phyloP scores from a whole-genome alignment of 768 basidiomycete species.

The Podaxis sp. region DNA sequence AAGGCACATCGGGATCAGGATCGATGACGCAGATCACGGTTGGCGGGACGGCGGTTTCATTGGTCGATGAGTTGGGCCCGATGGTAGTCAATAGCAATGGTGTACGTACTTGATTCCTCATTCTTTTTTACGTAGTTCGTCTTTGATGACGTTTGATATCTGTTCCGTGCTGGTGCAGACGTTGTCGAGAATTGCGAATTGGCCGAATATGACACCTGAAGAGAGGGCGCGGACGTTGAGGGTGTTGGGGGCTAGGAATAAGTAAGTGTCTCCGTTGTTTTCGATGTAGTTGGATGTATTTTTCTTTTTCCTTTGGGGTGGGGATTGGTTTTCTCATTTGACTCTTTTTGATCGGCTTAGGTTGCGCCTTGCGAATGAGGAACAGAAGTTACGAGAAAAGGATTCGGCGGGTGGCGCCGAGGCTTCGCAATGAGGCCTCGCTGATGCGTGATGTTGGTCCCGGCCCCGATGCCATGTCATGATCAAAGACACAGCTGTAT shows the following conservation, averaged over 20 bases:
- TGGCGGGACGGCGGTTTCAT: not conserved
- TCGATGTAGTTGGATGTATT: not conserved
- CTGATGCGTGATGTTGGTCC: too few relatives aligned
- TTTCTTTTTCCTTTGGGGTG: not conserved
- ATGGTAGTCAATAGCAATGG: not conserved
- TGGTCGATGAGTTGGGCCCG: constrained; percentile 2
- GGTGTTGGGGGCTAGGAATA: constrained; percentile 53
- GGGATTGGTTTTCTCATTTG: not conserved
- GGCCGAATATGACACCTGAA: constrained; percentile 53
- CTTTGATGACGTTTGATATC: not conserved
- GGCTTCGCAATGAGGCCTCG: too few relatives aligned
- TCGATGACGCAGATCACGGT: not conserved
- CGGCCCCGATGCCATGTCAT: too few relatives aligned
- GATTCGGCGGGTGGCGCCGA: too few relatives aligned
- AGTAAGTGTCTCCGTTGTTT: constrained; percentile 28
- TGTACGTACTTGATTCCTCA: not conserved
- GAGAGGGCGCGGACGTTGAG: constrained; percentile 59
- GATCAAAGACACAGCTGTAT: too few relatives aligned
- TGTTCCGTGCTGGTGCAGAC: constrained; percentile 38
- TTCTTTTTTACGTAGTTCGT: too few relatives aligned
- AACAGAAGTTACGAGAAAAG: constrained; percentile 25
- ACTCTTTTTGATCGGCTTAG: constrained; percentile 16
- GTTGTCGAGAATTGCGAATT: constrained; percentile 64
- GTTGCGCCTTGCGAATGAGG: constrained; percentile 31
- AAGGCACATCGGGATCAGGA: not conserved